These are phyloP conservation scores for Phyllosticta paracitricarpa DNA, from an alignment of 2,329 filamentous ascomycete genomes.

Conservation along the genomic window DNA sequence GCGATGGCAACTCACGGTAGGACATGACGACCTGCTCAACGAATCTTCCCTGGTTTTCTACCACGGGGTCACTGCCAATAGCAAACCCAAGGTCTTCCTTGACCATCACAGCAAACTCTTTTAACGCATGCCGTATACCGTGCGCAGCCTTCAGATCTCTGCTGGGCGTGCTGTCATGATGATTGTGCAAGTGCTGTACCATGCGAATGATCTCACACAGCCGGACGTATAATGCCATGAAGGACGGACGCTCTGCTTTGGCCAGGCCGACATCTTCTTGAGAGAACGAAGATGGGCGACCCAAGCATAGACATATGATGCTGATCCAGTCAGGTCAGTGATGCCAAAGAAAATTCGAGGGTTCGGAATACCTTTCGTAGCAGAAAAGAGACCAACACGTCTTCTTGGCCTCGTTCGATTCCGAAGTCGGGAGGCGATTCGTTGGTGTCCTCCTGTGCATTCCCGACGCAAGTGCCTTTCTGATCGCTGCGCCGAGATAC, in stretches of 20 bases:
- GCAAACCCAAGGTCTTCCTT: constrained; percentile 6
- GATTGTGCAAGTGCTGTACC: constrained; percentile 7
- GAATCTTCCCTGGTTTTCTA: not conserved
- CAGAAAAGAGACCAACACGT: constrained; percentile 7
- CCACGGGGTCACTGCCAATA: not conserved
- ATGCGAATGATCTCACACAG: constrained; percentile 4
- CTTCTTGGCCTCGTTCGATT: constrained; percentile 4
- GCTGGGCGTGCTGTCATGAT: constrained; percentile 4
- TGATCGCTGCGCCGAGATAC: constrained; percentile 5
- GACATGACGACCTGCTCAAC: constrained; percentile 3
- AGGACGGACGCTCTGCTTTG: constrained; percentile 1
- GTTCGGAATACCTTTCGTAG: not conserved
- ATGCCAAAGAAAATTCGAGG: not conserved
- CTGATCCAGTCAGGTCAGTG: not conserved
- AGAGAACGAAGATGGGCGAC: constrained; percentile 4
- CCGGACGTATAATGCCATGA: constrained; percentile 2
- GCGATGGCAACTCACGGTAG: not conserved
- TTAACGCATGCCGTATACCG: constrained; percentile 4
- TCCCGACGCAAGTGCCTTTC: constrained; percentile 7
- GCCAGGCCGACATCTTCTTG: constrained; percentile 2
- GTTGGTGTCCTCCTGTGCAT: constrained; percentile 5
- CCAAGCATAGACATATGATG: constrained; percentile 4
- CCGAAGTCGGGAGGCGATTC: not conserved
- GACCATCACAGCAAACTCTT: not conserved
- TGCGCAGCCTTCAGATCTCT: constrained; percentile 3